Conservation (phyloP, 768 basidiomycete species). For the Lentinula raphanica region DNA sequence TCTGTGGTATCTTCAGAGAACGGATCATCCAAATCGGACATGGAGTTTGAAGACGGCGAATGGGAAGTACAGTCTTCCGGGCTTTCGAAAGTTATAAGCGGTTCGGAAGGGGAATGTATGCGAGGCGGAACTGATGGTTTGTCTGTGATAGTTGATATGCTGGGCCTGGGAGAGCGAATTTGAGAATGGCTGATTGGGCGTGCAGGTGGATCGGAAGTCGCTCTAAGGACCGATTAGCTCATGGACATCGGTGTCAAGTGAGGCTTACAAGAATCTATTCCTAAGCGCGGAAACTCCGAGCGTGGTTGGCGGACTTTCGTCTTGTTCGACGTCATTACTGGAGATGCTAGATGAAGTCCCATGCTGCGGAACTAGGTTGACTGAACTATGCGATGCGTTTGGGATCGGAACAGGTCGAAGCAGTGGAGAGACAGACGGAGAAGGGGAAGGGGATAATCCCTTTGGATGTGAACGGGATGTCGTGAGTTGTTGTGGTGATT, state of each 20-base stretch:
- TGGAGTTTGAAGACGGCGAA: slow-evolving; percentile 15
- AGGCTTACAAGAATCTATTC: slow-evolving; percentile 42
- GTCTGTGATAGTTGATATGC: neutral
- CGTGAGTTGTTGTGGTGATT: too few species aligned
- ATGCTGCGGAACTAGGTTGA: neutral
- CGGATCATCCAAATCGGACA: slow-evolving; percentile 16
- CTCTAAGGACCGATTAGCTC: neutral
- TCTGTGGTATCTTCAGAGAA: slow-evolving; percentile 17
- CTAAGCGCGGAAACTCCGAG: slow-evolving; percentile 37
- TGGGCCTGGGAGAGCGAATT: neutral
- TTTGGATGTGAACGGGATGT: slow-evolving; percentile 21
- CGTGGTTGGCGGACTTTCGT: slow-evolving; percentile 16
- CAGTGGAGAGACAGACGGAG: slow-evolving; percentile 45
- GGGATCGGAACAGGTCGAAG: slow-evolving; percentile 46
- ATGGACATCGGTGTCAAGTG: neutral
- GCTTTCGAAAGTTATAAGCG: slow-evolving; percentile 5
- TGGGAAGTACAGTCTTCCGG: slow-evolving; percentile 2
- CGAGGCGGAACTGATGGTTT: slow-evolving; percentile 2
- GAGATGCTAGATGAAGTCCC: slow-evolving; percentile 5
- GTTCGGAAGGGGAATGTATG: neutral
- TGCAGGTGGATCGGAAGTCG: neutral
- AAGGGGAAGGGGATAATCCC: slow-evolving; percentile 25
- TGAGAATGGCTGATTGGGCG: slow-evolving; percentile 11
- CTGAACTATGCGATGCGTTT: slow-evolving; percentile 11
- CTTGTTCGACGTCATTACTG: neutral